These are phyloP conservation scores for Curvularia verruculosa DNA, from an alignment of 2,329 filamentous ascomycete genomes.

Conservation along the genomic window DNA sequence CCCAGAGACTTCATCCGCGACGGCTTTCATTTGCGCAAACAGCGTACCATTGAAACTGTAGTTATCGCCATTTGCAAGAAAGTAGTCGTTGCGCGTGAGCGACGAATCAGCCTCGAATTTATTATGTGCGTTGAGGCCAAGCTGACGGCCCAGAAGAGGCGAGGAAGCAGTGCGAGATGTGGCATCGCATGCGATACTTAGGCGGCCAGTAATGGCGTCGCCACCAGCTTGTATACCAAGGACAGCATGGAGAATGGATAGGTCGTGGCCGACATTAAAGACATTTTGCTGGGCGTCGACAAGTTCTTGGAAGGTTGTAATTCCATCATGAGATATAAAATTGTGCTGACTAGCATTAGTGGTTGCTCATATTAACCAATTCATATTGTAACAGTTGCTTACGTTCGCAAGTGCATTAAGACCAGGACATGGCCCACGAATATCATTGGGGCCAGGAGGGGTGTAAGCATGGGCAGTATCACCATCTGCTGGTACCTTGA, in stretches of 20 bases:
- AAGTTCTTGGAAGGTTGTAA: constrained; percentile 53
- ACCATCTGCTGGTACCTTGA: constrained; percentile 52
- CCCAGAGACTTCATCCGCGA: constrained; percentile 31
- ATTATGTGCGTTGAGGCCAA: constrained; percentile 54
- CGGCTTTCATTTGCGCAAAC: constrained; percentile 49
- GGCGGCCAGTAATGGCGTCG: constrained; percentile 51
- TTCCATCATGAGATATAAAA: constrained; percentile 53
- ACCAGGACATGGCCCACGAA: constrained; percentile 49
- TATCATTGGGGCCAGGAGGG: constrained; percentile 29
- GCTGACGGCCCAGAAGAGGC: constrained; percentile 45
- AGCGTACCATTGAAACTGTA: constrained; percentile 52
- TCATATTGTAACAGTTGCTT: neutral
- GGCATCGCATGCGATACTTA: constrained; percentile 55
- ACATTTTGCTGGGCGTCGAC: constrained; percentile 55
- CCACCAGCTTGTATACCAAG: constrained; percentile 51
- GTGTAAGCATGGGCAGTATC: constrained; percentile 43
- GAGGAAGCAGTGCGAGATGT: constrained; percentile 49
- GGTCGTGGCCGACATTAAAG: constrained; percentile 54
- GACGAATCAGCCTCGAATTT: constrained; percentile 53
- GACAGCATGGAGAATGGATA: constrained; percentile 49
- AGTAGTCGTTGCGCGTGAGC: constrained; percentile 52
- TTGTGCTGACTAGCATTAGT: constrained; percentile 19
- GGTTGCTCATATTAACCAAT: neutral
- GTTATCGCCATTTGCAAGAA: constrained; percentile 44
- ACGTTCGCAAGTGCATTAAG: constrained; percentile 52